Conservation (phyloP, 768 basidiomycete genomes). For the Xanthoconium purpureum region DNA sequence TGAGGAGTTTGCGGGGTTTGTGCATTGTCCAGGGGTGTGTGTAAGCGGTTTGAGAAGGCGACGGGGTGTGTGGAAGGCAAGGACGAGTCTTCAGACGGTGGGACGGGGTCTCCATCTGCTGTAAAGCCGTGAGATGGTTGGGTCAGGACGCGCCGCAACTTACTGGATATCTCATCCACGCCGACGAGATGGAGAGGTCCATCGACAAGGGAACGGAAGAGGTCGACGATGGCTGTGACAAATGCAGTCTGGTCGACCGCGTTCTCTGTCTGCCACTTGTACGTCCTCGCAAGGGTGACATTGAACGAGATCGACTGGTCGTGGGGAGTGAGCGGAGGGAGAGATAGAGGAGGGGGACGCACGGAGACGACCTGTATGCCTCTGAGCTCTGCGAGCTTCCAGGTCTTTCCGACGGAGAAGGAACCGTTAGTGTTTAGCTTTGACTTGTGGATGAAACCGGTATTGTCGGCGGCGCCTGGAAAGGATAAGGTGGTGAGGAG, state of each 20-base stretch:
- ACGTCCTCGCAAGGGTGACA: constrained; percentile 84
- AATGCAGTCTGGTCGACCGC: constrained; percentile 70
- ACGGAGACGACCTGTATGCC: constrained; percentile 75
- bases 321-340: constrained; percentile 17
- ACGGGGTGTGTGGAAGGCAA: neutral
- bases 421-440: constrained; percentile 92
- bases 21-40: constrained; percentile 16
- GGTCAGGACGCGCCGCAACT: constrained; percentile 4
- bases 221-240: constrained; percentile 59
- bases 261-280: constrained; percentile 85
- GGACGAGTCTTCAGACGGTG: neutral
- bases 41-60: constrained; percentile 6
- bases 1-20: constrained; percentile 23
- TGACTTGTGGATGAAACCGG: constrained; percentile 88
- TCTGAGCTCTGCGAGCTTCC: constrained; percentile 81
- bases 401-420: constrained; percentile 97
- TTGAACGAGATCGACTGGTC: constrained; percentile 64
- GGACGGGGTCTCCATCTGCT: constrained; percentile 13
- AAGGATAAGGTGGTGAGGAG: neutral
- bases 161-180: constrained; percentile 43
- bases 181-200: constrained; percentile 59
- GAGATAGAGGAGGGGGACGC: constrained; percentile 27
- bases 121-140: constrained; percentile 9
- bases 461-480: constrained; percentile 57
- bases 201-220: constrained; percentile 51